Conservation (phyloP, 805 yeast species). For the Ogataea polymorpha region DNA sequence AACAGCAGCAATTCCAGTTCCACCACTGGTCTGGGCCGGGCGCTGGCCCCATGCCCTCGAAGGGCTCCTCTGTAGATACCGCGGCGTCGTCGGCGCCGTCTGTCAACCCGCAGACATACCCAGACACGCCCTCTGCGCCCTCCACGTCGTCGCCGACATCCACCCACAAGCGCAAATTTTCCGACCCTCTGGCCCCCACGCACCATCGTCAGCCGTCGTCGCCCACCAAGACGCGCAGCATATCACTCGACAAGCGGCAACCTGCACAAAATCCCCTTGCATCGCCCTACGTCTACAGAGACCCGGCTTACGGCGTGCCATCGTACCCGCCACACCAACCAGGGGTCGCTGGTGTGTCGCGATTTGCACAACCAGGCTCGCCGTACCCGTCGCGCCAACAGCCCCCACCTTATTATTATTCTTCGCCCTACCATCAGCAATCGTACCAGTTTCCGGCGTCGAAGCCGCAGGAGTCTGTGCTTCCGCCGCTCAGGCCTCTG, state of each 20-base stretch:
- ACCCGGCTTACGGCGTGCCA: constrained; percentile 11
- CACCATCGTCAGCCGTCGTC: constrained; percentile 10
- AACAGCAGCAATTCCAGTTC: constrained; percentile 33
- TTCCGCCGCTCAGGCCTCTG: constrained; percentile 13
- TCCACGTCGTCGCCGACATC: constrained; percentile 20
- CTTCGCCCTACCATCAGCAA: constrained; percentile 17
- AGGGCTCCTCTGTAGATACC: constrained; percentile 9
- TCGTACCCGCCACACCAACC: constrained; percentile 4
- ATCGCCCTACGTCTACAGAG: constrained; percentile 24
- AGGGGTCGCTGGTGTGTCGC: constrained; percentile 9
- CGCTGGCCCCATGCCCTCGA: constrained; percentile 3
- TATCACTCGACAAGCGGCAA: constrained; percentile 18
- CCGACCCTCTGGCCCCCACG: constrained; percentile 9
- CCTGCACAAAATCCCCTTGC: constrained; percentile 16
- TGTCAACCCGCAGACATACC: background rate
- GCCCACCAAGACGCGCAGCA: constrained; percentile 12
- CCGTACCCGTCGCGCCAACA: constrained; percentile 14
- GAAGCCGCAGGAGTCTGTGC: constrained; percentile 12
- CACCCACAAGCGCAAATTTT: constrained; percentile 16
- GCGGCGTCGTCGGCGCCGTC: constrained; percentile 3
- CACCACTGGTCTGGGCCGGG: constrained; percentile 36
- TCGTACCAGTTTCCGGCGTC: constrained; percentile 10
- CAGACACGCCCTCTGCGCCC: constrained; percentile 9
- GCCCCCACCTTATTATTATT: constrained; percentile 14
- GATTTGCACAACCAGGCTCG: constrained; percentile 12